Percentiles rank a stretch among this genome's conserved stretches.
Evolutionary conservation across 2,329 filamentous ascomycete species (phyloP).

Genomic region (Colletotrichum sp.): DNA sequence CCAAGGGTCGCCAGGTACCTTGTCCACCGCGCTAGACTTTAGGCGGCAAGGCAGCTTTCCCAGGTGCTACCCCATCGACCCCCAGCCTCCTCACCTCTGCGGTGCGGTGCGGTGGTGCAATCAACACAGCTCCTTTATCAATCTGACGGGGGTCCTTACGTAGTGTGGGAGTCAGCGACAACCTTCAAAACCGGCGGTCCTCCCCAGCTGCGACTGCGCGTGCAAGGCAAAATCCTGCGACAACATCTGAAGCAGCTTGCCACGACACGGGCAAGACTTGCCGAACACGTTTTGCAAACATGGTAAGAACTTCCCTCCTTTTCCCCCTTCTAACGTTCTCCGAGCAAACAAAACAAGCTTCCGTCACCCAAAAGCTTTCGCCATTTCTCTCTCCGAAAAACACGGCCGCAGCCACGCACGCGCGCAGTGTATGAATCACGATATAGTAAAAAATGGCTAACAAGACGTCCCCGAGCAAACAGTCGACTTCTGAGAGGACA

Average conservation of each 20-base stretch:
- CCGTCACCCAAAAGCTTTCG: not conserved
- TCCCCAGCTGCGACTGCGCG: not conserved
- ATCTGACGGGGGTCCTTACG: not conserved
- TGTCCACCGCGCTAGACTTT: not conserved
- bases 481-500: constrained; percentile 44
- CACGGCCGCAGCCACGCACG: not conserved
- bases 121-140: not conserved
- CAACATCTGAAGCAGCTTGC: not conserved
- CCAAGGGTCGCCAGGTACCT: not conserved
- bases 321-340: not conserved
- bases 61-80: not conserved
- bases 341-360: not conserved
- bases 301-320: not conserved
- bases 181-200: not conserved
- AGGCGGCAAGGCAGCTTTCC: not conserved
- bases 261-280: not conserved
- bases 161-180: not conserved
- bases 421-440: not conserved
- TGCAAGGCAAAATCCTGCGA: not conserved
- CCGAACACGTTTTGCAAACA: not conserved
- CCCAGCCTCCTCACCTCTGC: not conserved
- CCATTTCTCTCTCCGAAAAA: not conserved
- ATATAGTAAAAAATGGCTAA: constrained; percentile 4
- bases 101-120: not conserved
- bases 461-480: constrained; percentile 35